Conservation (phyloP, 208 protist genomes). For the Acanthamoeba triangularis region DNA sequence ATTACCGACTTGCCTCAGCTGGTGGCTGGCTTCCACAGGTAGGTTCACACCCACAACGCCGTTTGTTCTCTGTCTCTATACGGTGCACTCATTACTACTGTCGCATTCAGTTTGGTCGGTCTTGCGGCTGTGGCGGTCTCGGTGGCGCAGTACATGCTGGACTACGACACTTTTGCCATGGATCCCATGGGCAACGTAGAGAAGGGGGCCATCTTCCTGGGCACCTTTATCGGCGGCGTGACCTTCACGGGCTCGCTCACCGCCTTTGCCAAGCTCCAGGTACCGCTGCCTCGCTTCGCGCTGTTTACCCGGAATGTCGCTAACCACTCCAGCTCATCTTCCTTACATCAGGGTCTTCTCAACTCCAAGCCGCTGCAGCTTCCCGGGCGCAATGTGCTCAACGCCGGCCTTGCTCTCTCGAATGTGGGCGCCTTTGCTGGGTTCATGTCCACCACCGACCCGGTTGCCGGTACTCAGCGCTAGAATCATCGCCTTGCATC, state of each 20-base stretch:
- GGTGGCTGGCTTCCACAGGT: slow-evolving; percentile 90
- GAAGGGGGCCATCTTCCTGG: slow-evolving; percentile 88
- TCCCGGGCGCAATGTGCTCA: slow-evolving; percentile 88
- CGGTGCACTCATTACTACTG: no score
- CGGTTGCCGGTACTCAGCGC: not conserved
- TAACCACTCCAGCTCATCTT: not conserved
- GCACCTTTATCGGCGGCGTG: slow-evolving; percentile 92
- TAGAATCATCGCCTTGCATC: not conserved
- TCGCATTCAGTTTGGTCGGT: slow-evolving; percentile 86
- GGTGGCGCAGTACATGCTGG: slow-evolving; percentile 81
- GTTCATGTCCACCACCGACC: slow-evolving; percentile 78
- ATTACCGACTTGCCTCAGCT: slow-evolving; percentile 91
- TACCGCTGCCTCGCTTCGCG: slow-evolving; percentile 37
- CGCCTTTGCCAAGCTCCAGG: slow-evolving; percentile 94
- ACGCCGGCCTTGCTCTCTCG: slow-evolving; percentile 80
- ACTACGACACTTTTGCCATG: slow-evolving; percentile 75
- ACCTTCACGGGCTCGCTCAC: slow-evolving; percentile 95
- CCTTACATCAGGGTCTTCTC: slow-evolving; percentile 73
- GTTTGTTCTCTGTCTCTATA: not conserved
- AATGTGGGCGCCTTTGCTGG: slow-evolving; percentile 78
- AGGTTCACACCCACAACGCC: not conserved
- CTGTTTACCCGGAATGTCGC: not conserved
- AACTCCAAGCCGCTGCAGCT: slow-evolving; percentile 86
- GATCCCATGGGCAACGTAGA: slow-evolving; percentile 80
- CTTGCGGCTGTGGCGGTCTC: slow-evolving; percentile 85